Evolutionary conservation across 2,329 filamentous ascomycete genomes (phyloP).

Genomic region (Talaromyces sp.): DNA sequence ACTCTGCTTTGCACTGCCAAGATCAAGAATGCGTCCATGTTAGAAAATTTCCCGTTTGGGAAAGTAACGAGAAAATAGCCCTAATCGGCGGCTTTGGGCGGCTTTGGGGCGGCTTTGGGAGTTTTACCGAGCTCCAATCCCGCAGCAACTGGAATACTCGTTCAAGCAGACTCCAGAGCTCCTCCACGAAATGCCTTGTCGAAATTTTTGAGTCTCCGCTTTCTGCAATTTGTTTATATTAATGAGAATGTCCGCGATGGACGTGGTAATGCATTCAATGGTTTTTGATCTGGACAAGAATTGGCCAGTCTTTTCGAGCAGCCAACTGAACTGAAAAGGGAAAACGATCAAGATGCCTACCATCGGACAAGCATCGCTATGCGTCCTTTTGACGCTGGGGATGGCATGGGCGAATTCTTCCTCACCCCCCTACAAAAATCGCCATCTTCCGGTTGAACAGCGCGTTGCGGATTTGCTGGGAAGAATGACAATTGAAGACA

Average conservation of each 20-base stretch:
- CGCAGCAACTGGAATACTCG: background rate
- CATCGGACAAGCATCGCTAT: background rate
- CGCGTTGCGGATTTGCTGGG: conserved; percentile 66
- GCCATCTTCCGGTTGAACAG: conserved; percentile 60
- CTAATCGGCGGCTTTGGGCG: background rate
- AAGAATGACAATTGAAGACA: conserved; percentile 73
- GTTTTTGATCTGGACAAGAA: background rate
- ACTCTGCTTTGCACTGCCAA: background rate
- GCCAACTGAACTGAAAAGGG: background rate
- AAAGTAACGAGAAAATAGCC: conserved; percentile 2
- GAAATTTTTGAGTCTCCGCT: background rate
- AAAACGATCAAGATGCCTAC: background rate
- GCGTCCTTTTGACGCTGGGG: conserved; percentile 6
- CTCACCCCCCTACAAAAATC: conserved; percentile 58
- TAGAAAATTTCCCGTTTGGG: conserved; percentile 15
- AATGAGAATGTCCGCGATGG: background rate
- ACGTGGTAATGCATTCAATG: background rate
- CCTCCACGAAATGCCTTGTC: background rate
- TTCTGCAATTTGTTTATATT: conserved; percentile 13
- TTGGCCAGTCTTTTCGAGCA: background rate
- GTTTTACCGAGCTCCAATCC: conserved; percentile 5
- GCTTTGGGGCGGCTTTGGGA: background rate
- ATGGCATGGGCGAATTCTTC: conserved; percentile 17
- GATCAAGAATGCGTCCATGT: background rate
- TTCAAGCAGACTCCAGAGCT: background rate